Base-by-base conservation (phyloP, 129 eudicot species). In the Escallonia herrerae region DNA sequence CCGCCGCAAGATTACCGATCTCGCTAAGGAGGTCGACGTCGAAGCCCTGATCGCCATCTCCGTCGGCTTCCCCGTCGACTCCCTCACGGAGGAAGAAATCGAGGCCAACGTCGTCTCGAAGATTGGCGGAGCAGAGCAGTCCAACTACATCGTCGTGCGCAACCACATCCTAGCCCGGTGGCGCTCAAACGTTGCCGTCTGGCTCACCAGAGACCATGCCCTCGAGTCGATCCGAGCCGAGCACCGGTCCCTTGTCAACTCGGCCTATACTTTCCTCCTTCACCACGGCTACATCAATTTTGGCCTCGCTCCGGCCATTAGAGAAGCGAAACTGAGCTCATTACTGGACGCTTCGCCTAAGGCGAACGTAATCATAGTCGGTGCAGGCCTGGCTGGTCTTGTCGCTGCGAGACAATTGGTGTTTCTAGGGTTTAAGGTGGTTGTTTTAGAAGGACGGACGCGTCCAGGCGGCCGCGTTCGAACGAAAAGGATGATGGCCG, bases 391-490 rank as follows among this genome's bases (percentile, higher is more conserved):
- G 3, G 76, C 99, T 0, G 99, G 99, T 2, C 69, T 89, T 38
- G 96, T 84, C 1, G 99, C 99, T 0, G 96, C 96, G 0, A 75
- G 95, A 52, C 99, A 89, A 63, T 71, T 94, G 64, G 66, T 89
- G 1, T 94, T 77, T 71, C 69, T 94, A 67, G 99, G 99, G 66
- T 89, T 89, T 78, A 93, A 89, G 62, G 99, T 84, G 44, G 76
- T 86, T 15, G 77, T 89, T 60, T 72, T 93, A 10, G 99, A 93
- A 76, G 99, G 96, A 5, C 59, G 99, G 60, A 43, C 56, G 2
- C 78, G 95, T 14, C 90, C 99, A 0, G 99, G 99, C 7, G 99
- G 99, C 2, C 78, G 97, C 38, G 97, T 91, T 1, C 75, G 86
- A 45, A 80, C 94, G 10, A 85, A 75, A 81, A 84, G 78, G 62